Base-by-base conservation (phyloP, 768 basidiomycete species). In the Hygrophorus russula region DNA sequence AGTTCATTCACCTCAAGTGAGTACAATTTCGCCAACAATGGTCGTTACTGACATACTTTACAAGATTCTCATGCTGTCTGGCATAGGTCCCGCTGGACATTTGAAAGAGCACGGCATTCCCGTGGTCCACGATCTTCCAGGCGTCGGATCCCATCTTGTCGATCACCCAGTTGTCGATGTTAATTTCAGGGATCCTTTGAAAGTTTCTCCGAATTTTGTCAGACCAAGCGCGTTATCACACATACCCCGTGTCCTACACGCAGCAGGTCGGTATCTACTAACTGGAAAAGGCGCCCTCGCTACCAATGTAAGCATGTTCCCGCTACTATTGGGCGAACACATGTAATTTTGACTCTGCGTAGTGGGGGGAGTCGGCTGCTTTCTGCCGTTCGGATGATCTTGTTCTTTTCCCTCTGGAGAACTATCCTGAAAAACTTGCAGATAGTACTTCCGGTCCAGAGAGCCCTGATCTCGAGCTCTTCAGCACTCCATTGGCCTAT, bases 81-180 rank as follows among this genome's bases (percentile, higher is more conserved):
- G 89, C 8, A 63, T 92, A 37, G 89, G 88, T 2, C 82, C 85
- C 29, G 67, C 69, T 1, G 64, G 64, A 1, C 68, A 82, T 10
- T 66, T 90, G 31, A 49, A 63, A 10, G 56, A 64, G 30, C 62
- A 78, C 44, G 59, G 60, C 3, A 78, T 92, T 15, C 64, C 73
- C 0, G 59, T 78, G 24, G 60, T 80, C n/a, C 54, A 74, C 5
- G 75, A 88, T 50, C 70, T 82, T 2, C 80, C 82, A 0, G 78
- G 78, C 9, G 86, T 92, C 14, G 89, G 89, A 11, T 64, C 71
- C 8, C 70, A 88, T 56, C 69, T 91, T n/a, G 63, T 71, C 36
- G 90, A 93, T 56, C 90, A 93, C 50, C 67, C 71, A 1, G 66
- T 71, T 18, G 67, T 82, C 43, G 66, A 72, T 51, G 45, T 80